Evolutionary conservation across 2,329 filamentous ascomycete genomes (phyloP).

Genomic region (Colletotrichum sp.): DNA sequence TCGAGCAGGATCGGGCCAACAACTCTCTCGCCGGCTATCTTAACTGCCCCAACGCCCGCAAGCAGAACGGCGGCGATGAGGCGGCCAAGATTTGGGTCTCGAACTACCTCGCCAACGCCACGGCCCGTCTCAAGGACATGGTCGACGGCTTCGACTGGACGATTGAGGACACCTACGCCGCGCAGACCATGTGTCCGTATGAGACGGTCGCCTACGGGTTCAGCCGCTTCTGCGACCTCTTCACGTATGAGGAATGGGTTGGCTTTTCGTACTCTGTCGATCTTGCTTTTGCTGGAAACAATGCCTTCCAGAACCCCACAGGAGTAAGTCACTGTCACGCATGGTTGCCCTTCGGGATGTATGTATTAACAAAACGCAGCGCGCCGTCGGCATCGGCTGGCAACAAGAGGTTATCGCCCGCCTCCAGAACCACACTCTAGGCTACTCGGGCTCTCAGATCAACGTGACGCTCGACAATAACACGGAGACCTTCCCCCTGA

Average conservation of each 20-base stretch:
- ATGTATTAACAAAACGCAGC: conserved; percentile 37
- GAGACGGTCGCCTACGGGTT: conserved; percentile 80
- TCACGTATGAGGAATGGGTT: conserved; percentile 77
- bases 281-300: conserved; percentile 65
- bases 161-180: conserved; percentile 66
- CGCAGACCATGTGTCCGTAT: conserved; percentile 77
- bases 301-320: conserved; percentile 67
- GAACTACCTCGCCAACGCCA: conserved; percentile 70
- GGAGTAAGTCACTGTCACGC: conserved; percentile 46
- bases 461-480: conserved; percentile 75
- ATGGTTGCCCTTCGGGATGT: conserved; percentile 41
- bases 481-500: conserved; percentile 71
- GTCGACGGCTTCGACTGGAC: conserved; percentile 68
- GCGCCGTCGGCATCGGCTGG: conserved; percentile 76
- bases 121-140: conserved; percentile 61
- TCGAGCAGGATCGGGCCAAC: conserved; percentile 69
- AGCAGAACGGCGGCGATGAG: conserved; percentile 55
- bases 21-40: conserved; percentile 73
- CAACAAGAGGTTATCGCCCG: conserved; percentile 77
- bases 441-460: conserved; percentile 63
- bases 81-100: conserved; percentile 65
- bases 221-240: conserved; percentile 75
- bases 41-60: conserved; percentile 67
- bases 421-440: conserved; percentile 68
- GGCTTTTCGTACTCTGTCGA: conserved; percentile 76